phyloP scores from a whole-genome alignment of 805 yeast species.

The Candida koratica region DNA sequence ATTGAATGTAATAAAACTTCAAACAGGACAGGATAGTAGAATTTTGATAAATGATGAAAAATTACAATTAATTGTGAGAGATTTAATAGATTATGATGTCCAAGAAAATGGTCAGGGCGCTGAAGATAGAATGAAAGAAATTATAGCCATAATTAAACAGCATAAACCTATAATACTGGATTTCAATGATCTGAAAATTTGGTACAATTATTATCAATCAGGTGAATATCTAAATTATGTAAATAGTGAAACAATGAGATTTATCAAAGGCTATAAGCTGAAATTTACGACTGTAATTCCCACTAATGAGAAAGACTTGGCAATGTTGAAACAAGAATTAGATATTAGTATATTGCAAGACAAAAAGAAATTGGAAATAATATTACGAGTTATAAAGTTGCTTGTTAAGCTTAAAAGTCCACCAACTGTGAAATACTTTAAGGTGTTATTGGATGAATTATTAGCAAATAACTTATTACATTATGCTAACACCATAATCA shows the following conservation, averaged over 20 bases:
- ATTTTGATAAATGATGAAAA: constrained; percentile 5
- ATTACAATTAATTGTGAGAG: background rate
- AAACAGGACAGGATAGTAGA: constrained; percentile 8
- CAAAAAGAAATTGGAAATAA: background rate
- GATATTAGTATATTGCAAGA: background rate
- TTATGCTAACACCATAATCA: constrained; percentile 8
- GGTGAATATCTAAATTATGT: constrained; percentile 32
- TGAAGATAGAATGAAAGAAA: background rate
- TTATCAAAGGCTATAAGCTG: constrained; percentile 13
- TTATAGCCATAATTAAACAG: background rate
- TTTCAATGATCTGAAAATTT: constrained; percentile 3
- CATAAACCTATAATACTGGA: background rate
- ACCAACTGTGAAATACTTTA: constrained; percentile 9
- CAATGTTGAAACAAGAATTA: background rate
- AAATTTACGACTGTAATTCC: constrained; percentile 6
- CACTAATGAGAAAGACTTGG: constrained; percentile 1
- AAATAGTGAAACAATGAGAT: constrained; percentile 24
- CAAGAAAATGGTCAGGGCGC: background rate
- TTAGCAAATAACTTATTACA: background rate
- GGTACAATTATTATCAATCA: constrained; percentile 21
- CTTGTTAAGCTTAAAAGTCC: constrained; percentile 7
- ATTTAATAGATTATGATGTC: background rate
- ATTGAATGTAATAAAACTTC: constrained; percentile 22
- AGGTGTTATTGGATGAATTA: constrained; percentile 4
- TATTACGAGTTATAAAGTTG: background rate